Evolutionary conservation across 2,329 filamentous ascomycete species (phyloP), one percentile per base, ranked within the genome.

Genomic region (Lachnum nothofagi): DNA sequence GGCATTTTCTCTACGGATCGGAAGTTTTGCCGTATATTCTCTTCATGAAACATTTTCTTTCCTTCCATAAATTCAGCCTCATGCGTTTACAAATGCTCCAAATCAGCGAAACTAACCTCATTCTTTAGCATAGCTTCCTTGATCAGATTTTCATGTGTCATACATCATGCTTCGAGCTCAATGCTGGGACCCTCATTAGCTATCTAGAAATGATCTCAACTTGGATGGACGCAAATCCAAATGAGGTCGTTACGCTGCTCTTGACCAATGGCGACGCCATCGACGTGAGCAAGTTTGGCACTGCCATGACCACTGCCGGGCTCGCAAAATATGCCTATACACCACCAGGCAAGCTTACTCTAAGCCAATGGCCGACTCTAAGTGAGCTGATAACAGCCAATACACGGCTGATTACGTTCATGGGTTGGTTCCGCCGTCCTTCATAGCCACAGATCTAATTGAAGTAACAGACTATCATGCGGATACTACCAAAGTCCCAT

Each of bases 321-420:
- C 44, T 65, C 2, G 34, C 43, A 16, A 54, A 44, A 22, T 61
- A 64, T 35, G 61, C 61, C 4, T 65, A 60, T 45, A 56, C 56
- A 24, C 63, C 63, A n/a, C 38, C 50, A 0, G 53, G 47, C 37
- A 51, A 58, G n/a, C 45, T 76, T 35, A 59, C 62, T n/a, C 59
- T 74, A 27, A 60, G 76, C 43, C 75, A 76, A 58, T 74, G 88
- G 87, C 86, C 86, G 66, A 90, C 86, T 0, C 71, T 91, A 12
- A 75, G 81, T 58, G 65, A 76, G 16, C 67, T 91, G 50, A 86
- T 91, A 56, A 69, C 76, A 20, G 70, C 72, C 31, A 74, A 75
- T 40, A 85, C 76, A 7, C 76, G 86, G 14, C 71, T 91, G 1
- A 68, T 91, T 40, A 79, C 84, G 20, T 91, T 90, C 55, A 80